These are phyloP conservation scores for Metschnikowia reukaufii DNA, from an alignment of 805 yeast species.

Conservation along the genomic window DNA sequence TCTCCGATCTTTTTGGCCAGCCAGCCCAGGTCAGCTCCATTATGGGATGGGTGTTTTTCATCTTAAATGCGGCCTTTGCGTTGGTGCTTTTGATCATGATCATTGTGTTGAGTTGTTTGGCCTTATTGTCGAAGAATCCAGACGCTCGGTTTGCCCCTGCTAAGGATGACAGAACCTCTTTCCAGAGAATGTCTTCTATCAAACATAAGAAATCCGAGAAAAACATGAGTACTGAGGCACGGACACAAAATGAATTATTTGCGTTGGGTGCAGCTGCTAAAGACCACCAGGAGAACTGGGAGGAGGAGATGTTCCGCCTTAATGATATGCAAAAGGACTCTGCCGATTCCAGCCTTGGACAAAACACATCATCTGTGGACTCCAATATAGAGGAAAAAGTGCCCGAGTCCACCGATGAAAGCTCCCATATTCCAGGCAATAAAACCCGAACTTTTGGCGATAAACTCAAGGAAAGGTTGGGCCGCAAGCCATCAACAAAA, in stretches of 20 bases:
- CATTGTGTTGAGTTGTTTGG: conserved; percentile 61
- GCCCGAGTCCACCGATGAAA: not conserved
- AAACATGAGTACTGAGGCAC: conserved; percentile 10
- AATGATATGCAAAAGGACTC: conserved; percentile 27
- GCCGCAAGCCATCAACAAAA: conserved; percentile 10
- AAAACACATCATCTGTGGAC: not conserved
- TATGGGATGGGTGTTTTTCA: conserved; percentile 90
- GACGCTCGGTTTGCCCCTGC: conserved; percentile 88
- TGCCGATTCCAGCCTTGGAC: conserved; percentile 1
- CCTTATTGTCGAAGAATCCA: conserved; percentile 76
- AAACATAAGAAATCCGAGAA: conserved; percentile 34
- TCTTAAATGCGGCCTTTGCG: conserved; percentile 86
- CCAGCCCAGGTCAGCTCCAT: conserved; percentile 74
- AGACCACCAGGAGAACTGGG: conserved; percentile 74
- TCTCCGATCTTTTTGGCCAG: conserved; percentile 81
- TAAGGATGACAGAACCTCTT: conserved; percentile 87
- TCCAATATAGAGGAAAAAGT: no score
- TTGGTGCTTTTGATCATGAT: conserved; percentile 69
- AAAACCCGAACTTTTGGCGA: conserved; percentile 11
- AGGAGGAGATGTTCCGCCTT: conserved; percentile 57
- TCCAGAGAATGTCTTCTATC: conserved; percentile 53
- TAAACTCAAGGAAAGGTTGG: conserved; percentile 15
- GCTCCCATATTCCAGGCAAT: no score
- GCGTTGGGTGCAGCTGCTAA: conserved; percentile 25
- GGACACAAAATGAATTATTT: conserved; percentile 18